A percentile compares a stretch with the other conserved stretches of the same genome.
phyloP scores from a whole-genome alignment of 371 early-diverging fungal species.

The Lichtheimia hyalospora region DNA sequence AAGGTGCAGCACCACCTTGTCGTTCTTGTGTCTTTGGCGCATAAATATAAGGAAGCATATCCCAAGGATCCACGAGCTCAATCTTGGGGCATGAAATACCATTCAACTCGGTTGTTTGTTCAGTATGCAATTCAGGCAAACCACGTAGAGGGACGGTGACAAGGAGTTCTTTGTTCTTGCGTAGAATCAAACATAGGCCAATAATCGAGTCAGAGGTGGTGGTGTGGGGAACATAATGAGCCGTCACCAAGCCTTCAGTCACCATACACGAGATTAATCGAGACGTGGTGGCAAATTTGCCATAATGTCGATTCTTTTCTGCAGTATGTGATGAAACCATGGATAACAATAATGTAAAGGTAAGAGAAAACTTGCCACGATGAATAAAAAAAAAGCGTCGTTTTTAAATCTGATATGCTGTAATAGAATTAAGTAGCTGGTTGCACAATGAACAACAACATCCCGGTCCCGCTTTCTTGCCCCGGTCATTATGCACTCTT shows the following conservation, averaged over 20 bases:
- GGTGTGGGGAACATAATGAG: conserved; percentile 31
- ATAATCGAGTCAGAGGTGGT: neutral
- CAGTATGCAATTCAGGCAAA: conserved; percentile 25
- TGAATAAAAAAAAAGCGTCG: too few species aligned
- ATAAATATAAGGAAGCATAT: conserved; percentile 45
- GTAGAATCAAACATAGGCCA: conserved; percentile 3
- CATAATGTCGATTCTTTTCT: conserved; percentile 30
- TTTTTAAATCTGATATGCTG: too few species aligned
- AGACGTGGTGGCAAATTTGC: conserved; percentile 58
- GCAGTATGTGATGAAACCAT: too few species aligned
- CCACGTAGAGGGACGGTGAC: conserved; percentile 44
- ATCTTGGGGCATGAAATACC: conserved; percentile 28
- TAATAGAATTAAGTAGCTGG: too few species aligned
- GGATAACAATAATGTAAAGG: too few species aligned
- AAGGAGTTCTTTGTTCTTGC: conserved; percentile 17
- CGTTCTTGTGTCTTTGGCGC: conserved; percentile 1
- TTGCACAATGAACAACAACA: too few species aligned
- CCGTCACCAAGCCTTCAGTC: conserved; percentile 55
- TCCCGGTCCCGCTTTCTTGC: too few species aligned
- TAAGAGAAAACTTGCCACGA: too few species aligned
- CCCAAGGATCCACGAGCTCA: conserved; percentile 37
- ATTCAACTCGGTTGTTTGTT: conserved; percentile 13
- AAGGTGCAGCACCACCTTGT: neutral
- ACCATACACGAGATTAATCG: conserved; percentile 61
- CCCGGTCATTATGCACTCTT: too few species aligned